Conservation (phyloP, 805 yeast species). For the Suhomyces sp. region DNA sequence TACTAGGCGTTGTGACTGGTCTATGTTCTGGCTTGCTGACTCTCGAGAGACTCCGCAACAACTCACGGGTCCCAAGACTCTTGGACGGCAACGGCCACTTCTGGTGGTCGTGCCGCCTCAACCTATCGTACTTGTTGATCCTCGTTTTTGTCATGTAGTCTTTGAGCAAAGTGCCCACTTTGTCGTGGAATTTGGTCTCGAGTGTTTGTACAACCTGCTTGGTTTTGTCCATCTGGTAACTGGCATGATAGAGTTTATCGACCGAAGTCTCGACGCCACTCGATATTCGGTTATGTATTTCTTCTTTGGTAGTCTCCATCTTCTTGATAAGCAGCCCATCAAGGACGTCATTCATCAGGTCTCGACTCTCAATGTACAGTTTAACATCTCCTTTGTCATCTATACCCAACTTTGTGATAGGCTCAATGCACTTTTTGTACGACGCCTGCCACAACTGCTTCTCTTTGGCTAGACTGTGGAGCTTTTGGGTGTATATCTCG, state of each 20-base stretch:
- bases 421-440: constrained; percentile 16
- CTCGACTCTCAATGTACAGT: constrained; percentile 1
- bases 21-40: not conserved
- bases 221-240: constrained; percentile 26
- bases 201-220: constrained; percentile 20
- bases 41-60: constrained; percentile 5
- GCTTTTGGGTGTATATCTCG: constrained; percentile 42
- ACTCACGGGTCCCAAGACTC: constrained; percentile 1
- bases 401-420: constrained; percentile 6
- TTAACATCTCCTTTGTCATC: not conserved
- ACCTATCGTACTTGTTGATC: constrained; percentile 8
- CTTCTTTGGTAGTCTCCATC: constrained; percentile 9
- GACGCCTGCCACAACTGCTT: constrained; percentile 45
- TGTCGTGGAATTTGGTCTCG: constrained; percentile 15
- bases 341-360: constrained; percentile 12
- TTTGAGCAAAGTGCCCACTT: constrained; percentile 19
- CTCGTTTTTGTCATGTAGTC: constrained; percentile 19
- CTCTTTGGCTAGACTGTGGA: constrained; percentile 44
- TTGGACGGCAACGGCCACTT: constrained; percentile 5
- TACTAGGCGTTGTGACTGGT: too few species aligned
- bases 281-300: constrained; percentile 13
- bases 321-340: constrained; percentile 13
- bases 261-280: constrained; percentile 24
- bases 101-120: not conserved
- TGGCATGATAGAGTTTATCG: constrained; percentile 36